Conservation (phyloP, 345 rosid genomes). For the Physaria fendleri region DNA sequence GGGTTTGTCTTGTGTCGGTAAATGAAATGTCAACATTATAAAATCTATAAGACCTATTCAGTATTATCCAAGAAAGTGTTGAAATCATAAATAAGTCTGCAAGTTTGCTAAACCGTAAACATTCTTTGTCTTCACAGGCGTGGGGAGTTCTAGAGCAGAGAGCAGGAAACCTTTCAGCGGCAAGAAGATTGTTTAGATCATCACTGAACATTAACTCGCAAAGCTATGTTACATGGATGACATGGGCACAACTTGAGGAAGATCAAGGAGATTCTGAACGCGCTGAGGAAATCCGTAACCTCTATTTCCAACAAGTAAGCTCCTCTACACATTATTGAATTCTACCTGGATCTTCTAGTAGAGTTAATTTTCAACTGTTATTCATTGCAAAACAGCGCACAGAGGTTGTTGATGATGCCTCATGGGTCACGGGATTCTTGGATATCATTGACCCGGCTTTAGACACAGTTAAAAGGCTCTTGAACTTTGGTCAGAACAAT, state of each 20-base stretch:
- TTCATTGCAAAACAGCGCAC: constrained; percentile 51
- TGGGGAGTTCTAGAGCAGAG: constrained; percentile 98
- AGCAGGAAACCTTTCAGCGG: constrained; percentile 76
- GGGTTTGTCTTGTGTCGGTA: background rate
- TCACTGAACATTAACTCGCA: constrained; percentile 77
- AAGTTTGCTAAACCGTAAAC: background rate
- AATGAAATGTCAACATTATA: background rate
- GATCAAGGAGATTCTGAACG: constrained; percentile 86
- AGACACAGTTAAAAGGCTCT: constrained; percentile 74
- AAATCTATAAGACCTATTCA: background rate
- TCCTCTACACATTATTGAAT: background rate
- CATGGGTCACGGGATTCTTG: constrained; percentile 82
- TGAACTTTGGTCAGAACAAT: constrained; percentile 57
- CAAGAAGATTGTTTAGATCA: constrained; percentile 82
- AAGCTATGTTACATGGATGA: constrained; percentile 96
- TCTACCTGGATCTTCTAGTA: background rate
- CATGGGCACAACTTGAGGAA: constrained; percentile 96
- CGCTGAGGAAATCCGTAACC: constrained; percentile 90
- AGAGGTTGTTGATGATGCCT: constrained; percentile 88
- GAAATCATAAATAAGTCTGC: background rate
- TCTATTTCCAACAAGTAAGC: constrained; percentile 86
- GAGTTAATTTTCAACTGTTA: background rate
- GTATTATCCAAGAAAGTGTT: background rate
- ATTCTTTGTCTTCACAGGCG: constrained; percentile 39
- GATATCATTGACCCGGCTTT: constrained; percentile 88